Percentiles rank a stretch among this genome's conserved stretches.
Conservation (phyloP, 345 rosid genomes). For the Citrus medica region DNA sequence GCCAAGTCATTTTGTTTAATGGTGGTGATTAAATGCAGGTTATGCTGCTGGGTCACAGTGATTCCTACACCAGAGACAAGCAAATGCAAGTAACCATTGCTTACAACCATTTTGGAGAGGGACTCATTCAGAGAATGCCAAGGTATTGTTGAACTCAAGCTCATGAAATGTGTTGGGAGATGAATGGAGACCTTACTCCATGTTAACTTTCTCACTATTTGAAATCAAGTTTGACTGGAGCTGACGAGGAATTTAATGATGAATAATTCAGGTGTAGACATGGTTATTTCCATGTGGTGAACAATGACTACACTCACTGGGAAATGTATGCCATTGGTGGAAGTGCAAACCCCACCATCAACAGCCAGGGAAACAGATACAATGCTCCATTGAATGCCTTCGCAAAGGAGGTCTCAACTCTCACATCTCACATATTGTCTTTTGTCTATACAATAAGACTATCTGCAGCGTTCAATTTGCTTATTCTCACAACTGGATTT, state of each 20-base stretch:
- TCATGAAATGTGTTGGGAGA: not conserved
- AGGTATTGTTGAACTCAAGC: slow-evolving; percentile 35
- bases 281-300: slow-evolving; percentile 94
- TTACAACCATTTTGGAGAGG: slow-evolving; percentile 91
- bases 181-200: not conserved
- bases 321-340: slow-evolving; percentile 99
- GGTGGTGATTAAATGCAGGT: slow-evolving; percentile 41
- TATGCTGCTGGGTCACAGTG: slow-evolving; percentile 90
- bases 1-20: not conserved
- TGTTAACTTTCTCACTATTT: not conserved
- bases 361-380: slow-evolving; percentile 95
- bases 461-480: not conserved
- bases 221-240: not conserved
- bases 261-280: slow-evolving; percentile 73
- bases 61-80: slow-evolving; percentile 79
- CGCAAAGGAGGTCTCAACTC: slow-evolving; percentile 62
- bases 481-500: not conserved
- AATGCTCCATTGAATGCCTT: slow-evolving; percentile 71
- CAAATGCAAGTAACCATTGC: slow-evolving; percentile 94
- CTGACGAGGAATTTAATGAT: slow-evolving; percentile 1
- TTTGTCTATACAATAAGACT: not conserved
- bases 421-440: not conserved
- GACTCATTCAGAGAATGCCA: slow-evolving; percentile 97
- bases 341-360: slow-evolving; percentile 87
- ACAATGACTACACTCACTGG: slow-evolving; percentile 98